Conservation (phyloP, 768 basidiomycete species). For the Hygrophoropsis aurantiaca region DNA sequence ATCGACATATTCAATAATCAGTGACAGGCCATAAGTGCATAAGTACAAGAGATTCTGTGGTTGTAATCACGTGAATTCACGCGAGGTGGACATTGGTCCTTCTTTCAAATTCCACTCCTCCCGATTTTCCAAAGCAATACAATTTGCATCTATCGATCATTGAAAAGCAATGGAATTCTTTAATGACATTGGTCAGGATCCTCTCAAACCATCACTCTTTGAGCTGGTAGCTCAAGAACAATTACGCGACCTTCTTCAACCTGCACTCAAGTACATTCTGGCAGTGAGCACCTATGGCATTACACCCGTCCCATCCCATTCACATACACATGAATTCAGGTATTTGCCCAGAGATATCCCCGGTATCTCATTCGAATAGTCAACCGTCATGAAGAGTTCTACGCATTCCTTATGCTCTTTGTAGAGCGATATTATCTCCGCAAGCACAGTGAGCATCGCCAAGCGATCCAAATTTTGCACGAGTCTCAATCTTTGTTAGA, state of each 20-base stretch:
- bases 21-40: too few species aligned
- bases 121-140: too few species aligned
- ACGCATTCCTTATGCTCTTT: constrained; percentile 82
- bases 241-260: constrained; percentile 86
- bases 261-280: constrained; percentile 91
- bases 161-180: constrained; percentile 77
- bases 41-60: too few species aligned
- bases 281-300: constrained; percentile 54
- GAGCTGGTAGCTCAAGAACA: constrained; percentile 95
- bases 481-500: constrained; percentile 44
- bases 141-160: too few species aligned
- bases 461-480: neutral
- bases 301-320: neutral
- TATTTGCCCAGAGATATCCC: constrained; percentile 93
- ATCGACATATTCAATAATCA: too few species aligned
- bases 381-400: constrained; percentile 96
- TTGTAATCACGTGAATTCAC: too few species aligned
- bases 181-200: constrained; percentile 71
- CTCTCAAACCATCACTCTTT: constrained; percentile 80
- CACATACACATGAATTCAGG: constrained; percentile 44
- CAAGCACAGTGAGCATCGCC: constrained; percentile 64
- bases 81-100: too few species aligned
- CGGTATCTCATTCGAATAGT: constrained; percentile 89
- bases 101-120: too few species aligned
- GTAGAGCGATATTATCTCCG: constrained; percentile 90